These are phyloP conservation scores for Sarcocystis neurona DNA, from an alignment of 169 alveolate genomes.

Conservation along the genomic window DNA sequence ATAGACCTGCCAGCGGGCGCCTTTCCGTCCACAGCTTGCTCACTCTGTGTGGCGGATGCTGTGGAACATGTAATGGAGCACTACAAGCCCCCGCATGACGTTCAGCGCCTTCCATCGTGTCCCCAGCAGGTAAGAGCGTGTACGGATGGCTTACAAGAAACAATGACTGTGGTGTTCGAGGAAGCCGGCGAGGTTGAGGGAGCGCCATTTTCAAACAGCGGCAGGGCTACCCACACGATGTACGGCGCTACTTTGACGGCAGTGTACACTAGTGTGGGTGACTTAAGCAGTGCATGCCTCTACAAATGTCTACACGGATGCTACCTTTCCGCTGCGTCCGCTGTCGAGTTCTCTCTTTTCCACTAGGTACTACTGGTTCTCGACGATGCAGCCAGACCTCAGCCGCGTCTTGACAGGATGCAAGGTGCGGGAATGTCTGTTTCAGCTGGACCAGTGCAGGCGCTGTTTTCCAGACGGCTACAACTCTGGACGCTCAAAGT, in stretches of 20 bases:
- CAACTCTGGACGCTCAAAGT: neutral
- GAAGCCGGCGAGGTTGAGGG: too few relatives aligned
- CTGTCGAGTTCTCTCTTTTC: neutral
- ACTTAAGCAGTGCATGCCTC: too few relatives aligned
- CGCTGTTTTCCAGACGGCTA: neutral
- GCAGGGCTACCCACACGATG: too few relatives aligned
- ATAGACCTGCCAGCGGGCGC: constrained; percentile 4
- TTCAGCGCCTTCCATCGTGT: neutral
- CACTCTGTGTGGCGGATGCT: neutral
- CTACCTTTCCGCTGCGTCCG: too few relatives aligned
- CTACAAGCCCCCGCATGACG: neutral
- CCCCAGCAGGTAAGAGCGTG: neutral
- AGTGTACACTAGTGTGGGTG: too few relatives aligned
- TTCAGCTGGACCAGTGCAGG: constrained; percentile 22
- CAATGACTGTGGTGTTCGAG: too few relatives aligned
- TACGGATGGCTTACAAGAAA: too few relatives aligned
- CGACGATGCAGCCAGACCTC: constrained; percentile 18
- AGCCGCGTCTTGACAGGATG: constrained; percentile 22
- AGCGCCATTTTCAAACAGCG: too few relatives aligned
- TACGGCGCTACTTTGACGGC: too few relatives aligned
- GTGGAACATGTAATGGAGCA: neutral
- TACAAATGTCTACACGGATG: too few relatives aligned
- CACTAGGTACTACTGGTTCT: neutral
- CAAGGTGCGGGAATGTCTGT: constrained; percentile 20
- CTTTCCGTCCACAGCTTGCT: neutral